A percentile compares a stretch with the other conserved stretches of the same genome.
phyloP scores from a whole-genome alignment of 2,329 filamentous ascomycete genomes.

The Pseudopyricularia cyperi region DNA sequence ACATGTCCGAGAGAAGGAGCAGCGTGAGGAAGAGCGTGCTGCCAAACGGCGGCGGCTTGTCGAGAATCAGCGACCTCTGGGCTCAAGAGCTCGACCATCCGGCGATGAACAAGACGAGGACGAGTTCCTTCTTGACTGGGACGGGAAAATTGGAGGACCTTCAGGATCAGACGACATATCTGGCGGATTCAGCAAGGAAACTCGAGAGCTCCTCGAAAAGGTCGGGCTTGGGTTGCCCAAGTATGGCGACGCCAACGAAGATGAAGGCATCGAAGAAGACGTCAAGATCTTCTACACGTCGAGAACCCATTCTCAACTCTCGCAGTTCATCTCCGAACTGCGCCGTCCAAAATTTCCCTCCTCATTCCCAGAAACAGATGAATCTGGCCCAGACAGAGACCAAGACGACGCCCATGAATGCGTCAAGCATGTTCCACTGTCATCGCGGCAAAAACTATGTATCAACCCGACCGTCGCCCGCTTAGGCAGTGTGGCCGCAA shows the following conservation, averaged over 20 bases:
- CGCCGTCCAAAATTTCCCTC: constrained; percentile 66
- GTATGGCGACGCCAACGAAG: constrained; percentile 21
- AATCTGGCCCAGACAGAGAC: background rate
- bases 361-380: constrained; percentile 36
- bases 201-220: constrained; percentile 58
- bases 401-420: constrained; percentile 29
- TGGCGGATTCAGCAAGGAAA: constrained; percentile 54
- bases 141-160: constrained; percentile 22
- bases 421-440: constrained; percentile 71
- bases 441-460: constrained; percentile 76
- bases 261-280: constrained; percentile 43
- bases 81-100: constrained; percentile 1
- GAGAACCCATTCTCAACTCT: constrained; percentile 81
- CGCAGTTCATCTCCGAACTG: constrained; percentile 76
- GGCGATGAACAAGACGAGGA: constrained; percentile 37
- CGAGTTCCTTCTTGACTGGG: constrained; percentile 59
- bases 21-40: constrained; percentile 37
- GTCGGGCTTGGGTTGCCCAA: constrained; percentile 32
- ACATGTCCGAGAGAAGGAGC: constrained; percentile 49
- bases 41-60: constrained; percentile 33
- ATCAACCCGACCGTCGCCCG: constrained; percentile 74
- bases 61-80: constrained; percentile 18
- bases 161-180: background rate
- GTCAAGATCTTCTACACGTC: constrained; percentile 88
- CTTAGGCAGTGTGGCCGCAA: constrained; percentile 60